phyloP scores from a whole-genome alignment of 163 green algal genomes.

The Chlamydomonas reinhardtii region DNA sequence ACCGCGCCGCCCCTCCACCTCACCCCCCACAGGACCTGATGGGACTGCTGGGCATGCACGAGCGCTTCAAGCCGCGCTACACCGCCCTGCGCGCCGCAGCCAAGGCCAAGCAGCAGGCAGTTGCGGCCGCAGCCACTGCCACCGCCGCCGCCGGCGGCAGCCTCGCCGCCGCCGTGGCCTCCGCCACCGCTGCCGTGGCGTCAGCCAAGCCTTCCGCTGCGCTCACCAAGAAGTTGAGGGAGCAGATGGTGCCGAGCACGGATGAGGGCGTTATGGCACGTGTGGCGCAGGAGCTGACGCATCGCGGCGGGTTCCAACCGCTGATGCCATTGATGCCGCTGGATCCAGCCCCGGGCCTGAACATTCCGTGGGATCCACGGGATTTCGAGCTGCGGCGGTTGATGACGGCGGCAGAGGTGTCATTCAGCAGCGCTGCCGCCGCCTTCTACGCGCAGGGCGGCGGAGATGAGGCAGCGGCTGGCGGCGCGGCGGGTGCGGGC shows the following conservation, averaged over 20 bases:
- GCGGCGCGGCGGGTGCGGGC: too few species aligned
- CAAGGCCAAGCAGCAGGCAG: slow-evolving; percentile 36
- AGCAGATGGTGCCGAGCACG: slow-evolving; percentile 48
- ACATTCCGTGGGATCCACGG: slow-evolving; percentile 23
- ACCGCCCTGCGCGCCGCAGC: slow-evolving; percentile 22
- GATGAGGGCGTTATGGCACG: slow-evolving; percentile 38
- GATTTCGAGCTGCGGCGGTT: slow-evolving; percentile 35
- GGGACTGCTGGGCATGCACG: slow-evolving; percentile 18
- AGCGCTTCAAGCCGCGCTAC: slow-evolving; percentile 54
- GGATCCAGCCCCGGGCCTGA: slow-evolving; percentile 3
- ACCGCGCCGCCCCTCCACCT: background rate
- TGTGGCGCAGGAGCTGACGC: slow-evolving; percentile 41
- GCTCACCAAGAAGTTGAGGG: slow-evolving; percentile 14
- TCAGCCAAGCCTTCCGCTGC: background rate
- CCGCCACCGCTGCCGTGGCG: background rate
- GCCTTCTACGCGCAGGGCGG: too few species aligned
- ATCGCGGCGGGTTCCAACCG: slow-evolving; percentile 51
- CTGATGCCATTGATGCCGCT: slow-evolving; percentile 58
- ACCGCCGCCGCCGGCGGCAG: background rate
- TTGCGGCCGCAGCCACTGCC: slow-evolving; percentile 2
- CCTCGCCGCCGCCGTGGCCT: background rate
- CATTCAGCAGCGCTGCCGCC: too few species aligned
- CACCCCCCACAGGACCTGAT: slow-evolving; percentile 45
- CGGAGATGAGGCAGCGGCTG: background rate
- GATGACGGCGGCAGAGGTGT: background rate